Base-by-base conservation (phyloP, 2,329 filamentous ascomycete species). In the Pyricularia sp. region DNA sequence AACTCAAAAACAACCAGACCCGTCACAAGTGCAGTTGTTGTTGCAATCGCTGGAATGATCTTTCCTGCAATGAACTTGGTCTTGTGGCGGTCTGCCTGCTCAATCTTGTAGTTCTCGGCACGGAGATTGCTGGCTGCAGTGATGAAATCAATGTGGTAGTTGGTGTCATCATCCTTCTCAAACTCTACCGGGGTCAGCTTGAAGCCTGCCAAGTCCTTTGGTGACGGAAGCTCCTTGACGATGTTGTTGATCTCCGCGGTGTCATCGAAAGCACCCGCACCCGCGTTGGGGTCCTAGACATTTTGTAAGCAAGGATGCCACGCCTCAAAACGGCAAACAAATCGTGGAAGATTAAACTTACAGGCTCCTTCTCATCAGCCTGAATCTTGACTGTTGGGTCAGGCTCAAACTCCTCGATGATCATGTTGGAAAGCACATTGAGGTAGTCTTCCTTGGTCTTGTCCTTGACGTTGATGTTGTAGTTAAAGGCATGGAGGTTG, bases 41-140 rank as follows among this genome's bases (percentile, higher is more conserved):
- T 99, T 60, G 94, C 94, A 76, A 99, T 99, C 60, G 94, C 94
- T 26, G 94, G 94, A 69, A 99, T 99, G 70, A 99, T 99, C 84
- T 99, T 99, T 75, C 94, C 94, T 35, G 94, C 96, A 74, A 99
- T 99, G 77, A 99, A 97, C 81, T 99, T 99, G 67, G 93, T 99
- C 87, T 94, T 96, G 83, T 97, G 94, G 67, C 91, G 85, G 73
- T 99, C 93, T 0, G 94, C 93, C 68, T 87, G 84, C 72, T 91
- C 86, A 70, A 99, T 99, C 76, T 94, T 96, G 84, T 99, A 99
- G 80, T 99, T 99, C 77, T 96, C 89, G 0, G 94, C 94, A 66
- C 96, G 90, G 66, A 99, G 81, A 75, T 99, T 99, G 80, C 93
- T 97, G 69, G 93, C 93, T 1, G 93, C 92, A 8, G 94, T 96